phyloP scores from a whole-genome alignment of 805 yeast genomes.

The Candida maesae region DNA sequence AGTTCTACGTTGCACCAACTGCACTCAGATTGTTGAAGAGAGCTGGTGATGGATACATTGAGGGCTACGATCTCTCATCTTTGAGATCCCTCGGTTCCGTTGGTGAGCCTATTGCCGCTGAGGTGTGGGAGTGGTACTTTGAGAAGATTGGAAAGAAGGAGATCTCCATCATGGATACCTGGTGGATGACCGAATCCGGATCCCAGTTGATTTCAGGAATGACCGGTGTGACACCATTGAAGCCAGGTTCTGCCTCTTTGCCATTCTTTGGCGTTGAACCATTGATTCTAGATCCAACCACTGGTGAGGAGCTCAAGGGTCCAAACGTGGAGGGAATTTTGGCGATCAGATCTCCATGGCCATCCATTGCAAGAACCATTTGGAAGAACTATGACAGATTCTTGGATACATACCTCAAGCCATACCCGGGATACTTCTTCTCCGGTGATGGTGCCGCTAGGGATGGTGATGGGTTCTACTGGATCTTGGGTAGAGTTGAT shows the following conservation, averaged over 20 bases:
- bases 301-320: constrained; percentile 65
- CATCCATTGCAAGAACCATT: constrained; percentile 79
- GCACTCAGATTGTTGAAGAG: constrained; percentile 73
- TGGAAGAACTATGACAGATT: constrained; percentile 73
- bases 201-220: constrained; percentile 75
- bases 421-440: constrained; percentile 79
- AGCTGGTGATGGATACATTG: constrained; percentile 64
- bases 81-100: constrained; percentile 75
- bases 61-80: constrained; percentile 56
- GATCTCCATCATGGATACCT: constrained; percentile 75
- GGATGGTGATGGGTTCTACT: constrained; percentile 78
- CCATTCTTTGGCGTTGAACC: constrained; percentile 83
- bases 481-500: constrained; percentile 85
- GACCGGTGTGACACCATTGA: constrained; percentile 74
- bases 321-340: constrained; percentile 79
- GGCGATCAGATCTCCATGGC: constrained; percentile 73
- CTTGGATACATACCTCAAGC: constrained; percentile 77
- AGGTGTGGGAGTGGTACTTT: constrained; percentile 84
- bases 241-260: constrained; percentile 82
- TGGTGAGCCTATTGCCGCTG: constrained; percentile 85
- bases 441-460: constrained; percentile 91
- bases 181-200: constrained; percentile 89
- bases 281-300: constrained; percentile 66
- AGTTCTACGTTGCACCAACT: constrained; percentile 83
- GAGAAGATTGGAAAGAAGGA: constrained; percentile 64